Percentiles rank a stretch among this genome's conserved stretches.
phyloP scores from a whole-genome alignment of 2,329 filamentous ascomycete genomes.

The Penicillium sp. region DNA sequence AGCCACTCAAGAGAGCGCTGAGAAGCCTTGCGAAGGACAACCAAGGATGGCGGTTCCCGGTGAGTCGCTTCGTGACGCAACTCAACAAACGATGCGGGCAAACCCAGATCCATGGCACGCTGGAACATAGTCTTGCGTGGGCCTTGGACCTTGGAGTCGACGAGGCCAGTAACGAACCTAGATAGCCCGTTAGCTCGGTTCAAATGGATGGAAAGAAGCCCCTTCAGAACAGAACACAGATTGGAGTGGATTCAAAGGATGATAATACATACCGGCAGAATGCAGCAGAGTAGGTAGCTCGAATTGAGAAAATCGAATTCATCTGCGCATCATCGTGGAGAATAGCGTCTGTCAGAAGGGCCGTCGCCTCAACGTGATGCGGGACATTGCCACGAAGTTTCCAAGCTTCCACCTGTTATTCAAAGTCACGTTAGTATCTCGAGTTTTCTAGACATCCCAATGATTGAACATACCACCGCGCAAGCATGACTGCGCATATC shows the following conservation, averaged over 20 bases:
- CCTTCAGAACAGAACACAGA: not conserved
- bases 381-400: constrained; percentile 47
- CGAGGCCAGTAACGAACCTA: constrained; percentile 48
- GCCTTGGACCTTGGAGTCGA: constrained; percentile 45
- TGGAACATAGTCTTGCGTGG: constrained; percentile 48
- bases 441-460: not conserved
- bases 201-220: no score
- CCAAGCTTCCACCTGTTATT: constrained; percentile 43
- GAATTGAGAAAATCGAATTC: constrained; percentile 47
- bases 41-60: constrained; percentile 76
- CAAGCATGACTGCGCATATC: constrained; percentile 43
- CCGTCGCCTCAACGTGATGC: constrained; percentile 48
- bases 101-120: constrained; percentile 41
- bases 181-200: not conserved
- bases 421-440: not conserved
- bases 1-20: constrained; percentile 77
- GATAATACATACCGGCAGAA: constrained; percentile 43
- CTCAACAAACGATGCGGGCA: constrained; percentile 75
- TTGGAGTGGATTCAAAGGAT: not conserved
- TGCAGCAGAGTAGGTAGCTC: constrained; percentile 46
- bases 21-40: constrained; percentile 69
- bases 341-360: constrained; percentile 48
- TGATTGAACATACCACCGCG: constrained; percentile 34
- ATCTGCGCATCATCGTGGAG: constrained; percentile 43
- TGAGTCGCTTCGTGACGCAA: constrained; percentile 88